Evolutionary conservation across 306 rosid genomes (phyloP).

Genomic region (Trifolium repens): DNA sequence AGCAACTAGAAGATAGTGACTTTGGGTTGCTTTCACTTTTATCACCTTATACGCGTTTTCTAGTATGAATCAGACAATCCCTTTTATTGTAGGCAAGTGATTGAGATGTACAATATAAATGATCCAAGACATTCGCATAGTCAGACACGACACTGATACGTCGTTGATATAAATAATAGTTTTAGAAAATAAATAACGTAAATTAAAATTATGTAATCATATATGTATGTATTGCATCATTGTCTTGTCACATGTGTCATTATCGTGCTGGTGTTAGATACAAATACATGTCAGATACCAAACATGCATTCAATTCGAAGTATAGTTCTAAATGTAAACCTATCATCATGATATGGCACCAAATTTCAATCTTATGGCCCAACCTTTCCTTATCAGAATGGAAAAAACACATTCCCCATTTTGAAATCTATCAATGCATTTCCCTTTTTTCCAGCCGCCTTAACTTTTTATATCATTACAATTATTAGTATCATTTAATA

Average conservation of each 20-base stretch:
- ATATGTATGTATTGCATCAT: too few species aligned
- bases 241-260: too few species aligned
- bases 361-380: slow-evolving; percentile 43
- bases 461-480: not conserved
- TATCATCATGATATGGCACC: not conserved
- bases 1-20: slow-evolving; percentile 26
- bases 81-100: slow-evolving; percentile 28
- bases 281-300: not conserved
- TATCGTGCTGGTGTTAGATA: too few species aligned
- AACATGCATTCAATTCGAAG: too few species aligned
- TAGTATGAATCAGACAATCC: not conserved
- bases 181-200: too few species aligned
- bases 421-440: slow-evolving; percentile 1
- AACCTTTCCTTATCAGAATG: slow-evolving; percentile 33
- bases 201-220: too few species aligned
- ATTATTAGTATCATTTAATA: not conserved
- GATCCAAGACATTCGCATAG: too few species aligned
- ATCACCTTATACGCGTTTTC: slow-evolving; percentile 41
- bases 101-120: too few species aligned
- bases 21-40: slow-evolving; percentile 41
- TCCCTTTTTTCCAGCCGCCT: slow-evolving; percentile 42
- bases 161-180: too few species aligned
- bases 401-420: not conserved
- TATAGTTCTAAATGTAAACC: not conserved
- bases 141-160: too few species aligned